Evolutionary conservation across 208 protist genomes (phyloP).

Genomic region (Wallacemonas sp.): DNA sequence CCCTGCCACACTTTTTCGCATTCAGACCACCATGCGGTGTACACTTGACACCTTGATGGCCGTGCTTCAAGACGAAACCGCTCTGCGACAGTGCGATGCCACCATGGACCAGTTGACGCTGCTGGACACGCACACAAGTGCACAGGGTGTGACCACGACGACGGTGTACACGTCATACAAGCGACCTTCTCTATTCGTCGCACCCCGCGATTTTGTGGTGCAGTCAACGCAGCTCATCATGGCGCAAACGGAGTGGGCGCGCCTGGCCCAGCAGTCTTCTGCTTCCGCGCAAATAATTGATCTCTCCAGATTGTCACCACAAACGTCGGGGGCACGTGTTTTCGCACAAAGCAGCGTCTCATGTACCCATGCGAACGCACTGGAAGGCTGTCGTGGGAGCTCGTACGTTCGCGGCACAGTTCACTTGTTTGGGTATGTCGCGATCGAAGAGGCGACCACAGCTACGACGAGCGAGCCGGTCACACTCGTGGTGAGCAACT

Average conservation of each 20-base stretch:
- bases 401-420: constrained; percentile 32
- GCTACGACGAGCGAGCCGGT: not conserved
- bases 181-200: constrained; percentile 31
- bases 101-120: constrained; percentile 25
- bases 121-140: constrained; percentile 14
- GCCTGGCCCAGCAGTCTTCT: not conserved
- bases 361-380: not conserved
- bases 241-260: not conserved
- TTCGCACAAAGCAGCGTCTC: constrained; percentile 35
- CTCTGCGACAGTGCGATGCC: constrained; percentile 21
- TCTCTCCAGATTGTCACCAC: not conserved
- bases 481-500: constrained; percentile 26
- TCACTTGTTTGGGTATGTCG: constrained; percentile 47
- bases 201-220: constrained; percentile 49
- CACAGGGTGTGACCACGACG: not conserved
- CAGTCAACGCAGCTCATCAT: constrained; percentile 16
- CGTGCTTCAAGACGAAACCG: constrained; percentile 13
- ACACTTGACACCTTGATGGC: constrained; percentile 19
- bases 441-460: not conserved
- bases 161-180: constrained; percentile 47
- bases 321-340: not conserved
- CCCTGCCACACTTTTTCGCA: constrained; percentile 31
- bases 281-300: not conserved
- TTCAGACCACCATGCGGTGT: constrained; percentile 19
- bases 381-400: not conserved